Percentiles rank a stretch among this genome's conserved stretches.
These are phyloP conservation scores for Xerocomus amazonicus DNA, from an alignment of 1,284 basidiomycete species.

Conservation along the genomic window DNA sequence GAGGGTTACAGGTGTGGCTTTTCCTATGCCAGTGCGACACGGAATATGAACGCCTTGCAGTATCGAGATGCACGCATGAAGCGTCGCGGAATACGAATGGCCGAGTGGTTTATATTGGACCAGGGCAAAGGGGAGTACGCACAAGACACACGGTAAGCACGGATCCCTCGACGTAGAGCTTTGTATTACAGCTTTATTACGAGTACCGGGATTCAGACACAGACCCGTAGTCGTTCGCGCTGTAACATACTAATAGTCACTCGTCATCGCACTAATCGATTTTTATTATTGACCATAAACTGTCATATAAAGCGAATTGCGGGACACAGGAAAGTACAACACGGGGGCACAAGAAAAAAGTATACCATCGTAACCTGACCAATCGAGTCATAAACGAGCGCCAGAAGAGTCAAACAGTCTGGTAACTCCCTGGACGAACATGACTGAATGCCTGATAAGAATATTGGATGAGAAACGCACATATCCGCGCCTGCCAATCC, in stretches of 20 bases:
- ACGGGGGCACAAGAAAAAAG: constrained; percentile 26
- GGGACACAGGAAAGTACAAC: constrained; percentile 23
- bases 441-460: constrained; percentile 5
- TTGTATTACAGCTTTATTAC: constrained; percentile 2
- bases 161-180: neutral
- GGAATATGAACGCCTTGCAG: constrained; percentile 33
- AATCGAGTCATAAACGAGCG: constrained; percentile 3
- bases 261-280: neutral
- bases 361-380: constrained; percentile 18
- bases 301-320: constrained; percentile 20
- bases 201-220: neutral
- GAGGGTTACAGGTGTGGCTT: constrained; percentile 69
- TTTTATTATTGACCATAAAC: constrained; percentile 1
- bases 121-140: constrained; percentile 17
- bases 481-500: constrained; percentile 80
- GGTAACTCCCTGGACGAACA: constrained; percentile 26
- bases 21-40: neutral
- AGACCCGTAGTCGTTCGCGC: too few species aligned
- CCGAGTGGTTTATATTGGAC: constrained; percentile 74
- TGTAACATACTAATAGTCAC: too few species aligned
- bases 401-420: constrained; percentile 29
- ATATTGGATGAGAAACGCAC: constrained; percentile 39
- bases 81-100: constrained; percentile 73
- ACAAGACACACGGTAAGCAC: neutral
- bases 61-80: constrained; percentile 72